Evolutionary conservation across 345 rosid genomes (phyloP).

Genomic region (Chamaenerion angustifolium): DNA sequence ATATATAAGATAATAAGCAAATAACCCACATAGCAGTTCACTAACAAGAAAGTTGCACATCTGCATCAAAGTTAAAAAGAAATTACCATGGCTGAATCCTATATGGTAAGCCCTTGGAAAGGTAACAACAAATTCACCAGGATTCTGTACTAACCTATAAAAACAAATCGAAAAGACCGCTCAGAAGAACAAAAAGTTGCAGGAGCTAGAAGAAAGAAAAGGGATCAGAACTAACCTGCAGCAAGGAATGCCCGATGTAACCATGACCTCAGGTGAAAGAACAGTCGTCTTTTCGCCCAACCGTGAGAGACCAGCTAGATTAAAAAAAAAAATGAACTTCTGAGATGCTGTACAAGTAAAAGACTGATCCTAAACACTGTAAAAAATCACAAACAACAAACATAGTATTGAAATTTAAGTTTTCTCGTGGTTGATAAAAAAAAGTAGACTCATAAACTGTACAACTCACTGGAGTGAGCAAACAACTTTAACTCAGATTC

Average conservation of each 20-base stretch:
- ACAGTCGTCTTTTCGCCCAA: constrained; percentile 99
- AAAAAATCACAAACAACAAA: too few species aligned
- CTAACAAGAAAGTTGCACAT: too few species aligned
- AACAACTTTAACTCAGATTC: too few species aligned
- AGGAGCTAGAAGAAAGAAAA: constrained; percentile 5
- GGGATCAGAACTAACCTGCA: constrained; percentile 54
- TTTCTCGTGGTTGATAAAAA: too few species aligned
- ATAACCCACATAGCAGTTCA: too few species aligned
- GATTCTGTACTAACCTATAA: constrained; percentile 81
- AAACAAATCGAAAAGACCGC: constrained; percentile 3
- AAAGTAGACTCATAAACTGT: too few species aligned
- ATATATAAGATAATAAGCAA: too few species aligned
- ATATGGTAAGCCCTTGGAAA: constrained; percentile 98
- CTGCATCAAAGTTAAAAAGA: constrained; percentile 8
- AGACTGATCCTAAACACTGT: too few species aligned
- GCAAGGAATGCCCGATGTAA: constrained; percentile 84
- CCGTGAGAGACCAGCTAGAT: constrained; percentile 66
- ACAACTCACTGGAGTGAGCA: too few species aligned
- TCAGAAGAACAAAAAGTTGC: neutral
- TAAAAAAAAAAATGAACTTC: constrained; percentile 12
- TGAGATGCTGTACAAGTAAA: too few species aligned
- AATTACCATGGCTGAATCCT: constrained; percentile 99
- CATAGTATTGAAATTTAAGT: too few species aligned
- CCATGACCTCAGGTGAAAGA: constrained; percentile 70
- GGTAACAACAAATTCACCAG: constrained; percentile 99